Evolutionary conservation across 352 stramenopile genomes (phyloP).

Genomic region (Aphanomyces astaci): DNA sequence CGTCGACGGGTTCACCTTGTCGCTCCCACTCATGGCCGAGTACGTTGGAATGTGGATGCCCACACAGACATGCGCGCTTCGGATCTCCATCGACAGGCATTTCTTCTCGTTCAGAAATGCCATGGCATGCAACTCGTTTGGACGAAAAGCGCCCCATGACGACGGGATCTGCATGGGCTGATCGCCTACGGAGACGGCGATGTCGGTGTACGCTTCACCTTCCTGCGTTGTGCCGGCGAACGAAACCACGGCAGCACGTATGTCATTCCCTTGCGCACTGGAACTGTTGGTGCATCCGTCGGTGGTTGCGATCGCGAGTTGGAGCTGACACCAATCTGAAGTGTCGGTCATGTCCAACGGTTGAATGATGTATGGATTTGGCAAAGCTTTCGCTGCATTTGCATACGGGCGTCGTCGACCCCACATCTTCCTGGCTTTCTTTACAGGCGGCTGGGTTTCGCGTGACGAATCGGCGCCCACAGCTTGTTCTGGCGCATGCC

Average conservation of each 20-base stretch:
- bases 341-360: neutral
- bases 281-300: too few relatives aligned
- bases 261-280: neutral
- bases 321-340: neutral
- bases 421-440: neutral
- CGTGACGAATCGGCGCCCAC: neutral
- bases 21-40: neutral
- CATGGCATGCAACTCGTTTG: neutral
- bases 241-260: neutral
- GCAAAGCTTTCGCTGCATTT: neutral
- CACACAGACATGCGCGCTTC: neutral
- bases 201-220: neutral
- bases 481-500: neutral
- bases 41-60: neutral
- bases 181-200: neutral
- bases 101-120: constrained; percentile 1
- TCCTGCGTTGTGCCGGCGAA: neutral
- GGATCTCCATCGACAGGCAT: neutral
- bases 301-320: neutral
- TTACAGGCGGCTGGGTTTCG: neutral
- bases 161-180: neutral
- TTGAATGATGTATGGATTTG: neutral
- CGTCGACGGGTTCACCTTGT: neutral
- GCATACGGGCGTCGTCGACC: neutral
- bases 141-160: neutral